Percentiles rank a stretch among this genome's conserved stretches.
phyloP scores from a whole-genome alignment of 148 eudicot genomes.

The Nepenthes gracilis region DNA sequence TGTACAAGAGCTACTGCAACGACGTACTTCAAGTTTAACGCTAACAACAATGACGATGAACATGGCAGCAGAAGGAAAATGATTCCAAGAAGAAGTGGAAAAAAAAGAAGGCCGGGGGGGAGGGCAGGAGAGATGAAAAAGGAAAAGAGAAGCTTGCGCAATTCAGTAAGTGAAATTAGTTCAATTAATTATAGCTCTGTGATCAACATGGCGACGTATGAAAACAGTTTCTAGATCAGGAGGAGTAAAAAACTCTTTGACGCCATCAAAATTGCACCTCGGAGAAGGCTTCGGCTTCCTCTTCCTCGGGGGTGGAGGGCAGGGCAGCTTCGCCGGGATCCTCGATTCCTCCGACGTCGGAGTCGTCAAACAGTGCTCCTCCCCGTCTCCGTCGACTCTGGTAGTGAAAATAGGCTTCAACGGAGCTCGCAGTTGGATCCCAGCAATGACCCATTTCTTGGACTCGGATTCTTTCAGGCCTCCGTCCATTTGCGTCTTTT shows the following conservation, averaged over 20 bases:
- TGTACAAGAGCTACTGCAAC: no score
- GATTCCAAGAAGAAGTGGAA: no score
- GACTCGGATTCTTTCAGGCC: constrained; percentile 1
- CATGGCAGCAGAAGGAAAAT: no score
- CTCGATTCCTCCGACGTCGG: constrained; percentile 41
- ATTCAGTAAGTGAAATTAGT: no score
- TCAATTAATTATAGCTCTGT: neutral
- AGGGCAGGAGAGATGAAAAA: no score
- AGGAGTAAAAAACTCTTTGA: constrained; percentile 34
- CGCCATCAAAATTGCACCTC: constrained; percentile 17
- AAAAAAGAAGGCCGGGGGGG: no score
- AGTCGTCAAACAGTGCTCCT: constrained; percentile 23
- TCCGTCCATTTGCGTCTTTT: constrained; percentile 13
- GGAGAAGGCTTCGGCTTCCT: constrained; percentile 35
- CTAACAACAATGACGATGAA: no score
- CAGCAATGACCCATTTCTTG: constrained; percentile 46
- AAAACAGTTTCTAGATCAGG: constrained; percentile 56
- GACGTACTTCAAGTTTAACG: no score
- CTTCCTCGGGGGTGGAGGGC: constrained; percentile 40
- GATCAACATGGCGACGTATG: constrained; percentile 1
- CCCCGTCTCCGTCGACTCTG: constrained; percentile 14
- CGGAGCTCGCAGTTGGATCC: constrained; percentile 26
- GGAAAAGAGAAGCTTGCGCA: no score
- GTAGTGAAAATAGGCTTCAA: constrained; percentile 25
- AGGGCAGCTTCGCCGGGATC: constrained; percentile 32